Conservation (phyloP, 1,284 basidiomycete species). For the Hypsizygus ulmarius region DNA sequence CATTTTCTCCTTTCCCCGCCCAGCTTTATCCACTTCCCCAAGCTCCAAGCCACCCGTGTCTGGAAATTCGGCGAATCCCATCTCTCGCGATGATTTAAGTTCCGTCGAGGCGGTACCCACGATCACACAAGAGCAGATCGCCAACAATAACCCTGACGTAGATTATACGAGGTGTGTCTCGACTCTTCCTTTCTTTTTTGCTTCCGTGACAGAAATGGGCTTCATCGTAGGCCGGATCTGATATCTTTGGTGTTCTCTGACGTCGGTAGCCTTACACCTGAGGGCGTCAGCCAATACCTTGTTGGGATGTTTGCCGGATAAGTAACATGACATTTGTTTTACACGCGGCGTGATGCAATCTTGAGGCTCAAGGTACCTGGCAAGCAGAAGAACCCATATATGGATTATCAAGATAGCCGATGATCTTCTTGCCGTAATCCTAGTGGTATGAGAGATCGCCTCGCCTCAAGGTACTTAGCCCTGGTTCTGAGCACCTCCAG, state of each 20-base stretch:
- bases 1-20: constrained; percentile 64
- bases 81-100: constrained; percentile 17
- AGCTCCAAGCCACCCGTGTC: constrained; percentile 9
- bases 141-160: constrained; percentile 77
- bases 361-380: constrained; percentile 1
- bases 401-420: constrained; percentile 28
- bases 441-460: constrained; percentile 5
- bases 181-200: constrained; percentile 1
- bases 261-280: constrained; percentile 88
- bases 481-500: background rate
- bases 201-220: constrained; percentile 7
- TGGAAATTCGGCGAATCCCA: constrained; percentile 15
- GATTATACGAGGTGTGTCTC: constrained; percentile 73
- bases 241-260: constrained; percentile 91
- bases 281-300: constrained; percentile 87
- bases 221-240: constrained; percentile 66
- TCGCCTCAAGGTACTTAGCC: constrained; percentile 6
- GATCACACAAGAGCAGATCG: constrained; percentile 74
- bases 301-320: constrained; percentile 87
- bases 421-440: constrained; percentile 17
- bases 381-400: constrained; percentile 14
- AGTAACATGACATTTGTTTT: constrained; percentile 15
- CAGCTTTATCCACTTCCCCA: constrained; percentile 19
- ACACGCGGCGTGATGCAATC: constrained; percentile 13
- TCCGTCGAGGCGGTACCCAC: constrained; percentile 27